Evolutionary conservation across 2,329 filamentous ascomycete genomes (phyloP).

Genomic region (Golovinomyces cichoracearum): DNA sequence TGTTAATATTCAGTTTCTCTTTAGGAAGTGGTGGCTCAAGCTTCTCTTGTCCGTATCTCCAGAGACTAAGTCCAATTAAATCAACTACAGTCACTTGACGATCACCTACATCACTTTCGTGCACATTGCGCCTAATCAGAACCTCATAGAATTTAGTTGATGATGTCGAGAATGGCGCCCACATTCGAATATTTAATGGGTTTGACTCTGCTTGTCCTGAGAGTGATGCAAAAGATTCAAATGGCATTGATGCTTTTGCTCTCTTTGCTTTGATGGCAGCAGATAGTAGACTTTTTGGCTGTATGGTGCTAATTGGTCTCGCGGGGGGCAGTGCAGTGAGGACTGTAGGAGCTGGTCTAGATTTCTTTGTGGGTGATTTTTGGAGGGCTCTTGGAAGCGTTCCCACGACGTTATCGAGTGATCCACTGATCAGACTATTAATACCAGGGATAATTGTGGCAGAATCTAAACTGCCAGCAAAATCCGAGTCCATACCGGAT

Average conservation of each 20-base stretch:
- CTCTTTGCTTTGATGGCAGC: slow-evolving; percentile 48
- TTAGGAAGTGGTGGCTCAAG: slow-evolving; percentile 36
- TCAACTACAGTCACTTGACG: slow-evolving; percentile 47
- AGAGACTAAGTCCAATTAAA: slow-evolving; percentile 56
- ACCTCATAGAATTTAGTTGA: slow-evolving; percentile 43
- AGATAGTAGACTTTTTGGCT: slow-evolving; percentile 44
- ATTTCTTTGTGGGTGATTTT: slow-evolving; percentile 37
- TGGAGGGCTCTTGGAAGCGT: slow-evolving; percentile 35
- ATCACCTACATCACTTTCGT: slow-evolving; percentile 36
- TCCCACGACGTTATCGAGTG: slow-evolving; percentile 33
- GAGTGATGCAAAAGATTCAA: slow-evolving; percentile 50
- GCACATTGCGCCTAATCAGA: slow-evolving; percentile 40
- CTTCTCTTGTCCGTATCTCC: slow-evolving; percentile 54
- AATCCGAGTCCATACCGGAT: slow-evolving; percentile 37
- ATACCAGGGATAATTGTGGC: slow-evolving; percentile 42
- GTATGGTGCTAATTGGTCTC: slow-evolving; percentile 37
- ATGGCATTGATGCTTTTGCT: slow-evolving; percentile 40
- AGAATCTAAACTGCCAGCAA: slow-evolving; percentile 42
- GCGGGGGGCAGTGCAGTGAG: slow-evolving; percentile 45
- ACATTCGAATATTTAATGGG: slow-evolving; percentile 52
- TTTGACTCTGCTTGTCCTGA: slow-evolving; percentile 56
- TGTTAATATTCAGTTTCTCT: slow-evolving; percentile 51
- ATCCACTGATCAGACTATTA: slow-evolving; percentile 28
- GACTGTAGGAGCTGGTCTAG: slow-evolving; percentile 27
- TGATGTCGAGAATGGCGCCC: slow-evolving; percentile 42